These are phyloP conservation scores for Rhizophora apiculata DNA, from an alignment of 345 rosid species.

Conservation along the genomic window DNA sequence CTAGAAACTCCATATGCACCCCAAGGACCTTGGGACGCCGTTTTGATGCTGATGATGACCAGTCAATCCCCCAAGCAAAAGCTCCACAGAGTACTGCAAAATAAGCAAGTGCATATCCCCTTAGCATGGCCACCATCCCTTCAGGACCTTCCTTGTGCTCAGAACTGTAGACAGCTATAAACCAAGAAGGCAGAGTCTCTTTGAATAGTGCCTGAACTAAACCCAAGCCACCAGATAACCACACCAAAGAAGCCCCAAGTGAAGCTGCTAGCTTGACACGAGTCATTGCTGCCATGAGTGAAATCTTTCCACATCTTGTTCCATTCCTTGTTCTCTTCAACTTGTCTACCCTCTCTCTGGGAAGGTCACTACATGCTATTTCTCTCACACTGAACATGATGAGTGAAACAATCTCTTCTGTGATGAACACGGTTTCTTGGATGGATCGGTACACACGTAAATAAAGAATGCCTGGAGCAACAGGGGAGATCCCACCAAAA, in stretches of 20 bases:
- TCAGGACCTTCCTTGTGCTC: slow-evolving; percentile 53
- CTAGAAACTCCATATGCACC: slow-evolving; percentile 75
- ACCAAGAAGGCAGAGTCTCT: slow-evolving; percentile 94
- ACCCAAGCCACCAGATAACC: slow-evolving; percentile 77
- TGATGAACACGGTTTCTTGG: slow-evolving; percentile 68
- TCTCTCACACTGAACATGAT: slow-evolving; percentile 78
- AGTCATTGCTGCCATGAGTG: slow-evolving; percentile 69
- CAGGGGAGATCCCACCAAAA: slow-evolving; percentile 79
- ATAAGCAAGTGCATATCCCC: slow-evolving; percentile 81
- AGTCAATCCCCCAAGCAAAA: slow-evolving; percentile 92
- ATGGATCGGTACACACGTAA: slow-evolving; percentile 66
- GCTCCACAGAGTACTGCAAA: slow-evolving; percentile 69
- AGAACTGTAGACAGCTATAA: slow-evolving; percentile 60
- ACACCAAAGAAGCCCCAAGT: slow-evolving; percentile 84
- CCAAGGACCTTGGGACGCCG: slow-evolving; percentile 69
- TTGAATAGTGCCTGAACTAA: slow-evolving; percentile 71
- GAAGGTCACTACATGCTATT: slow-evolving; percentile 52
- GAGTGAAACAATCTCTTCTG: slow-evolving; percentile 83
- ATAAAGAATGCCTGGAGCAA: slow-evolving; percentile 89
- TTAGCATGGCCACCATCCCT: slow-evolving; percentile 61
- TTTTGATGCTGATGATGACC: slow-evolving; percentile 55
- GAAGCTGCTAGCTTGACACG: slow-evolving; percentile 82
- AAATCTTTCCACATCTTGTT: slow-evolving; percentile 66
- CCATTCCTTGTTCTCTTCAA: slow-evolving; percentile 70
- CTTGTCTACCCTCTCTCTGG: slow-evolving; percentile 49